These are phyloP conservation scores for Ceratocystis variospora DNA, from an alignment of 2,329 filamentous ascomycete species.

Conservation along the genomic window DNA sequence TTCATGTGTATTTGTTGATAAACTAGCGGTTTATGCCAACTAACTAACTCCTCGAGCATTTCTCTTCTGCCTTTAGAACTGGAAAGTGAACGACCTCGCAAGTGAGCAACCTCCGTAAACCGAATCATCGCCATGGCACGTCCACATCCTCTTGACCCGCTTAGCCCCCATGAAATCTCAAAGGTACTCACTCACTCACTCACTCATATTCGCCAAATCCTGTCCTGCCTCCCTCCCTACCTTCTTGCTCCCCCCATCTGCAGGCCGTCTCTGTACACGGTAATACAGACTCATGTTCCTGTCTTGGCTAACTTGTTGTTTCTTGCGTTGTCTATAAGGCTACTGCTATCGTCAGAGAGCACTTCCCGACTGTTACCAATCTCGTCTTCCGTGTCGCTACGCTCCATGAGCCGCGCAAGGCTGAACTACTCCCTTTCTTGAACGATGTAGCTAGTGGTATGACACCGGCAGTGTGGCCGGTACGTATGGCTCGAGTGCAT, in stretches of 20 bases:
- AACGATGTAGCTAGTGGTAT: conserved; percentile 26
- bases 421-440: conserved; percentile 33
- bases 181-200: conserved; percentile 13
- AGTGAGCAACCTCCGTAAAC: too few species aligned
- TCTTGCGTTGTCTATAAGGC: not conserved
- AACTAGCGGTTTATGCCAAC: too few species aligned
- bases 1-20: too few species aligned
- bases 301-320: not conserved
- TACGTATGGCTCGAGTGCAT: conserved; percentile 31
- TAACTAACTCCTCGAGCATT: too few species aligned
- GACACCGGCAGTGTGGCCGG: conserved; percentile 22
- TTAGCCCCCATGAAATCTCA: conserved; percentile 23
- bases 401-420: conserved; percentile 37
- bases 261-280: not conserved
- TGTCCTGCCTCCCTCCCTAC: not conserved
- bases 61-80: too few species aligned
- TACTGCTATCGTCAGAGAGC: conserved; percentile 7
- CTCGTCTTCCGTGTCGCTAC: conserved; percentile 37
- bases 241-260: not conserved
- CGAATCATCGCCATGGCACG: not conserved
- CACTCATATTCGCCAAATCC: too few species aligned
- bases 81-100: too few species aligned
- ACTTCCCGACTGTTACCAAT: conserved; percentile 17
- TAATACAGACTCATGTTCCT: not conserved
- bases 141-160: conserved; percentile 24